Evolutionary conservation across 192 early-diverging fungal species (phyloP).

Genomic region (Coemansia aciculifera): DNA sequence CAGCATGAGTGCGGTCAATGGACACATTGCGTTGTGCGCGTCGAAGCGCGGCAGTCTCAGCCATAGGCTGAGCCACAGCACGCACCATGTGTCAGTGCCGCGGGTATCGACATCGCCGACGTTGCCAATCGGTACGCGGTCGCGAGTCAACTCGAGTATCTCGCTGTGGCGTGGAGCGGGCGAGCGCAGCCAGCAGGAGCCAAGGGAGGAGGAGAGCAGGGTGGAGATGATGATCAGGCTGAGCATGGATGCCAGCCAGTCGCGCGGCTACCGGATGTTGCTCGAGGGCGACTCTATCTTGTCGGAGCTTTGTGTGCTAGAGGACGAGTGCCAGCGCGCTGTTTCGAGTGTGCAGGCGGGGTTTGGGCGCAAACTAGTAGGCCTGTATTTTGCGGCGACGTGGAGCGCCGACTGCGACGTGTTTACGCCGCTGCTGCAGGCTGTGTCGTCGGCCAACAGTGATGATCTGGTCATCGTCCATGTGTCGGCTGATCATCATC

Average conservation of each 20-base stretch:
- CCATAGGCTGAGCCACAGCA: conserved; percentile 40
- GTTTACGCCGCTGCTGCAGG: conserved; percentile 38
- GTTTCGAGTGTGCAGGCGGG: conserved; percentile 29
- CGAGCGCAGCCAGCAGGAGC: conserved; percentile 11
- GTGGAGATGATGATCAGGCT: conserved; percentile 48
- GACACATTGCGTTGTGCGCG: conserved; percentile 40
- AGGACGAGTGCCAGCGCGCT: conserved; percentile 45
- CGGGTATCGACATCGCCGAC: conserved; percentile 27
- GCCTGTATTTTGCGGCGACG: conserved; percentile 48
- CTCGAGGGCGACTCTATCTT: conserved; percentile 40
- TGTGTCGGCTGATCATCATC: conserved; percentile 47
- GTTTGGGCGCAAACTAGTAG: conserved; percentile 32
- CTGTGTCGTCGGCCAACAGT: conserved; percentile 30
- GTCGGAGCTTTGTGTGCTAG: conserved; percentile 36
- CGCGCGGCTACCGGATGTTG: conserved; percentile 46
- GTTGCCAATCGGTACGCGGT: conserved; percentile 40
- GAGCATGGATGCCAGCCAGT: conserved; percentile 51
- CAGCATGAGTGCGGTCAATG: conserved; percentile 40
- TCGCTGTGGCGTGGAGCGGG: conserved; percentile 18
- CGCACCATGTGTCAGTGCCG: conserved; percentile 10
- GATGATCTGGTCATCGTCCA: conserved; percentile 42
- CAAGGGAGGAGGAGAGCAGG: conserved; percentile 11
- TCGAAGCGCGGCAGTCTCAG: conserved; percentile 31
- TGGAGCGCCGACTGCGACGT: conserved; percentile 56
- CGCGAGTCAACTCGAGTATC: conserved; percentile 41